Base-by-base conservation (phyloP, 495 filamentous ascomycete species). In the Lichenothelia convexa region DNA sequence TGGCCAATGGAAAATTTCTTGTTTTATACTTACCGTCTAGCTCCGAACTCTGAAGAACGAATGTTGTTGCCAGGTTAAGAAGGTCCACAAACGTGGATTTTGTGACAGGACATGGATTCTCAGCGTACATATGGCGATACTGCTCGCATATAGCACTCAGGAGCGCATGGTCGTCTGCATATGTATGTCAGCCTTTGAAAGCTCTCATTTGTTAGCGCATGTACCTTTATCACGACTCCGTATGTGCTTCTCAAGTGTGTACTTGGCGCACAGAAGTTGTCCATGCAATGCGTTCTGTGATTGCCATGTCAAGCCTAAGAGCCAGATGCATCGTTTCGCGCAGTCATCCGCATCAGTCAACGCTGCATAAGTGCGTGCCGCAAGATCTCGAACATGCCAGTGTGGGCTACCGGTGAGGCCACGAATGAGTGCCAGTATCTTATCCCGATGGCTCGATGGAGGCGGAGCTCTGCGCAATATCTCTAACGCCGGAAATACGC, bases 331-430 rank as follows among this genome's bases (percentile, higher is more conserved):
- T 16, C 64, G 63, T 2, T 49, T 38, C 3, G 67, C 53, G 4
- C 55, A 40, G 12, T 61, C 52, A 3, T 70, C 52, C 24, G 5
- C 3, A 38, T 35, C 8, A 38, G 41, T 19, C 30, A n/a, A 69
- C 70, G 35, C 72, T 73, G 40, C 81, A 65, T 6, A 47, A 13
- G 86, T 80, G 27, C 79, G 70, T 4, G 87, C 85, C 11, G 87
- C 81, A 42, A 93, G 85, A 48, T 93, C 85, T 37, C 89, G 68
- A 16, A 95, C 75, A 45, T 81, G 75, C 89, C 86, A 95, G 12
- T 84, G 65, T 2, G 66, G 64, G 43, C 78, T 86, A n/a, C 65
- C 68, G 20, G 86, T 59, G 24, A 81, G 71, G 24, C 50, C 47
- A 7, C 55, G 45, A 20, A 84, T 64, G 16, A 60, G 55, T 24